Evolutionary conservation across 352 stramenopile genomes (phyloP), one percentile per base, ranked within the genome.

Genomic region (Globisporangium mamillatum): DNA sequence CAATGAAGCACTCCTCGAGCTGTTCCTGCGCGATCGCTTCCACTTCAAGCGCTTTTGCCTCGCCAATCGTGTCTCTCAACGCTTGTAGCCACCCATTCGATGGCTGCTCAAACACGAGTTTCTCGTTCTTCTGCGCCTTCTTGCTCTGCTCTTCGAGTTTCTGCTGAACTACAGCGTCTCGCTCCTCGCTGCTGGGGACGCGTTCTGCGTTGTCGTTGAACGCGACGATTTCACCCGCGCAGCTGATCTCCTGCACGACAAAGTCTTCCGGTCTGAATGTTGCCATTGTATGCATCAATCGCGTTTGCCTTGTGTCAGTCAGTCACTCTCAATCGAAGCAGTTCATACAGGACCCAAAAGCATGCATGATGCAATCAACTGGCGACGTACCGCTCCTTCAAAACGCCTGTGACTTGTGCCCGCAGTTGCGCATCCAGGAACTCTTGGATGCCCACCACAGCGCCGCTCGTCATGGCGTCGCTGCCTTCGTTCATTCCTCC

Each of bases 161-260:
- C 20, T 52, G 57, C 56, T 81, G 71, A 10, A 84, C 2, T 1
- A 86, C 67, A 2, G 41, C 69, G 2, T 84, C 68, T 3, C 74
- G 70, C 36, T 90, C 75, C 16, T 57, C 64, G 1, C 74, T 63
- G 1, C 73, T 81, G 2, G 81, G 82, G 12, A 90, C 4, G 9
- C 67, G 74, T 0, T 69, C 50, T 9, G 67, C 65, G 0, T 70
- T 25, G 8, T 75, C 67, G 12, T 63, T 64, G 24, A 94, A 78
- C 8, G 29, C 29, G 22, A 92, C 75, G 32, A 91, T 67, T 8
- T 69, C 34, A 59, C 77, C 73, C 12, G 76, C 58, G 7, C 67
- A 50, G 62, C 73, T 79, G 69, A 93, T 88, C 71, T 94, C 87
- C 53, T 72, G 82, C 48, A 94, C 87, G 20, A 88, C 62, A 64